These are phyloP conservation scores for Cryoendolithus antarcticus DNA, from an alignment of 2,329 filamentous ascomycete species.

Conservation along the genomic window DNA sequence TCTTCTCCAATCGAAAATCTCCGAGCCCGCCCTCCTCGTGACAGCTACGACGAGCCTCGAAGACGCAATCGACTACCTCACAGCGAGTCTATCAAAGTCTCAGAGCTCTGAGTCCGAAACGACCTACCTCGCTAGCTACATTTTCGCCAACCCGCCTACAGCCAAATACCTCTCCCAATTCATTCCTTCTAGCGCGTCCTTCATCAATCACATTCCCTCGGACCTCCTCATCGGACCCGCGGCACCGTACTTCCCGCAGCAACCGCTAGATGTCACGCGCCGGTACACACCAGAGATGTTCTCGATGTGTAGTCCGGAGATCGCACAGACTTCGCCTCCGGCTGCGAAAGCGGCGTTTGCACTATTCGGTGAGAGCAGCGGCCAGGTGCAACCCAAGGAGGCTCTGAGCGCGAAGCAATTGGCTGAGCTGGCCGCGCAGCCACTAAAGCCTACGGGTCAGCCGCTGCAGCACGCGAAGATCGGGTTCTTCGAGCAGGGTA, in stretches of 20 bases:
- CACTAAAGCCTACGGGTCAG: constrained; percentile 21
- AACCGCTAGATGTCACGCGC: constrained; percentile 13
- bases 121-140: constrained; percentile 36
- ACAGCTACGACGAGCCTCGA: constrained; percentile 39
- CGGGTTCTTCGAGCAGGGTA: constrained; percentile 26
- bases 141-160: constrained; percentile 37
- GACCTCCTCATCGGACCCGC: constrained; percentile 38
- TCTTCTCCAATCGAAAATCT: constrained; percentile 24
- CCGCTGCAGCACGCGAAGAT: constrained; percentile 6
- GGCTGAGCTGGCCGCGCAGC: constrained; percentile 9
- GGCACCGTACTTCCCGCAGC: constrained; percentile 21
- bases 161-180: constrained; percentile 51
- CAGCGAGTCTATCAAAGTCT: constrained; percentile 18
- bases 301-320: constrained; percentile 33
- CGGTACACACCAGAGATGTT: constrained; percentile 36
- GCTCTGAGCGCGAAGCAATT: constrained; percentile 4
- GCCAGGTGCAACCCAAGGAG: constrained; percentile 4
- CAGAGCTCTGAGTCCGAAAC: constrained; percentile 11
- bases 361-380: constrained; percentile 6
- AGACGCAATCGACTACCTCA: constrained; percentile 39
- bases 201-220: constrained; percentile 46
- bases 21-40: constrained; percentile 33
- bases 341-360: constrained; percentile 4
- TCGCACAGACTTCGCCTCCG: constrained; percentile 9
- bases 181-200: constrained; percentile 37